These are phyloP conservation scores for Ananas comosus DNA, from an alignment of 176 grass and related monocot species.

Conservation along the genomic window DNA sequence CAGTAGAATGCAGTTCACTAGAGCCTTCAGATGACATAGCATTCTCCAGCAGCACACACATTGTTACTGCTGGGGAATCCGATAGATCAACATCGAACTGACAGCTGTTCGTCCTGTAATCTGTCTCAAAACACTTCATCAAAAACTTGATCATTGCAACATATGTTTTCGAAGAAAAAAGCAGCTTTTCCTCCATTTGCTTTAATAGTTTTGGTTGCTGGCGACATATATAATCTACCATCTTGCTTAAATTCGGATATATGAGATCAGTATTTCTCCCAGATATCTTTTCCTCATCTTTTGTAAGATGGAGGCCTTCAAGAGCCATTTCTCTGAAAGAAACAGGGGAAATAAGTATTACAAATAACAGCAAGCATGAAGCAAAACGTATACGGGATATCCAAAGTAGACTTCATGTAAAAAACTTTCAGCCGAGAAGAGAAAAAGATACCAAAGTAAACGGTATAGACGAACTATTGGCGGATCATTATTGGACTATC, in stretches of 20 bases:
- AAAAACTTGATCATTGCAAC: constrained; percentile 85
- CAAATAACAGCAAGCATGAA: constrained; percentile 8
- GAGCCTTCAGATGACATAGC: constrained; percentile 82
- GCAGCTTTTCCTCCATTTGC: constrained; percentile 40
- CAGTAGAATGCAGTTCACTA: constrained; percentile 70
- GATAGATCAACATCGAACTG: constrained; percentile 31
- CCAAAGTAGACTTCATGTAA: neutral
- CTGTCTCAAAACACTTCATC: constrained; percentile 83
- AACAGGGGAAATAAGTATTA: constrained; percentile 15
- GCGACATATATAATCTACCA: constrained; percentile 60
- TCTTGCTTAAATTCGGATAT: constrained; percentile 55
- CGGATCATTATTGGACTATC: neutral
- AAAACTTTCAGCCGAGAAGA: neutral
- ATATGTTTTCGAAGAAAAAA: constrained; percentile 72
- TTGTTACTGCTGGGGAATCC: constrained; percentile 36
- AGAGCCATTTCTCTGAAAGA: constrained; percentile 90
- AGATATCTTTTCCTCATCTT: constrained; percentile 47
- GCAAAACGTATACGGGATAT: neutral
- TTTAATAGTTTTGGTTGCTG: constrained; percentile 59
- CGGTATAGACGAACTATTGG: neutral
- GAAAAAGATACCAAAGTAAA: neutral
- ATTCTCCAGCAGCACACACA: constrained; percentile 76
- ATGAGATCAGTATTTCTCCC: constrained; percentile 37
- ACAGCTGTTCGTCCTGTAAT: constrained; percentile 19
- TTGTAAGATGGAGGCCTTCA: constrained; percentile 63